Percentiles rank a stretch among this genome's conserved stretches.
These are phyloP conservation scores for Xylaria telfairii DNA, from an alignment of 495 filamentous ascomycete genomes.

Conservation along the genomic window DNA sequence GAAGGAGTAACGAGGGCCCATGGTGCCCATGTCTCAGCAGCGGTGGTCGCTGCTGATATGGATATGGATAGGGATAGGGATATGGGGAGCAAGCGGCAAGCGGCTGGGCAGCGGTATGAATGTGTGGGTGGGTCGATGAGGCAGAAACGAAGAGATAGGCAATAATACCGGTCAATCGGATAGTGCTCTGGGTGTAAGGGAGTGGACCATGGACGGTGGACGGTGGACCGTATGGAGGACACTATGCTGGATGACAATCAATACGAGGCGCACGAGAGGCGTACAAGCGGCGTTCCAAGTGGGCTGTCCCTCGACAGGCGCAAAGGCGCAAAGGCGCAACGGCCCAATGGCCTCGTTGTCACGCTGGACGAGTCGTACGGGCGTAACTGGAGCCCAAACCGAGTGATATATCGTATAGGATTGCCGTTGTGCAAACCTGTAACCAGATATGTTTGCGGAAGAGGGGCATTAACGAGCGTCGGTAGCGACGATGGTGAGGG, in stretches of 20 bases:
- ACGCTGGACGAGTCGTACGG: neutral
- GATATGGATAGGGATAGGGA: neutral
- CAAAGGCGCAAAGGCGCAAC: slow-evolving; percentile 1
- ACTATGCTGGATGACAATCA: neutral
- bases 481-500: neutral
- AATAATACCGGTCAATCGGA: slow-evolving; percentile 10
- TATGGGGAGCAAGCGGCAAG: no score
- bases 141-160: slow-evolving; percentile 19
- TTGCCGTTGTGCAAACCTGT: neutral
- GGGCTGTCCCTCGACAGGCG: neutral
- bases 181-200: neutral
- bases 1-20: slow-evolving; percentile 37
- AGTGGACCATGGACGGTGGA: neutral
- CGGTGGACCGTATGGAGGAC: slow-evolving; percentile 1
- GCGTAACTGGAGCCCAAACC: neutral
- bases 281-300: neutral
- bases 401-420: neutral
- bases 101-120: neutral
- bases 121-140: slow-evolving; percentile 20
- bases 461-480: slow-evolving; percentile 4
- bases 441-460: neutral
- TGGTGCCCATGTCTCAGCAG: slow-evolving; percentile 28
- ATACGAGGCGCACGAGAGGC: slow-evolving; percentile 19
- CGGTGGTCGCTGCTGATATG: slow-evolving; percentile 1
- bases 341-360: slow-evolving; percentile 10